Percentiles rank a stretch among this genome's conserved stretches.
phyloP scores from a whole-genome alignment of 1,284 basidiomycete genomes.

The Lentinula novae-zelandiae region DNA sequence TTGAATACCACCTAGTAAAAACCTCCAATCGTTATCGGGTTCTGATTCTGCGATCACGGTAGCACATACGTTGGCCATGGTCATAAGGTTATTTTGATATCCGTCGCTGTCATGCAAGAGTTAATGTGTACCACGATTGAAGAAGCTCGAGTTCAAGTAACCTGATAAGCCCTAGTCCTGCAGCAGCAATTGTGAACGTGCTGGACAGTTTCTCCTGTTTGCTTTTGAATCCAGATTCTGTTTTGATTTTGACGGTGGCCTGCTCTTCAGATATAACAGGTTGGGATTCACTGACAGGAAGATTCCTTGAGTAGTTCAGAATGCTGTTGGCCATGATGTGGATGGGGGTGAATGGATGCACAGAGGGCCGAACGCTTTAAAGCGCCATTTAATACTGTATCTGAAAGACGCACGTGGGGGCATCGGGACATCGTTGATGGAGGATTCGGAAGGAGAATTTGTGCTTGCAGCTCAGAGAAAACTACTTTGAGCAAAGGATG shows the following conservation, averaged over 20 bases:
- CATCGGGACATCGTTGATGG: neutral
- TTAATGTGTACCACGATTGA: conserved; percentile 1
- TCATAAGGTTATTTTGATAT: conserved; percentile 67
- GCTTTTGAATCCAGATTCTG: conserved; percentile 27
- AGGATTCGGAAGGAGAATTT: neutral
- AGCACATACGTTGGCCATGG: conserved; percentile 51
- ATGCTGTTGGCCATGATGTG: neutral
- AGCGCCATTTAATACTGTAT: neutral
- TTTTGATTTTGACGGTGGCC: conserved; percentile 25
- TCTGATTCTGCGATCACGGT: neutral
- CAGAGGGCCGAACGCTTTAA: neutral
- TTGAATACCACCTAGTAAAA: conserved; percentile 54
- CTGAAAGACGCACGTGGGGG: neutral
- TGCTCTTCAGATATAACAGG: neutral
- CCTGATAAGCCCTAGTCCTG: conserved; percentile 69
- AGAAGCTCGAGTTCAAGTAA: conserved; percentile 44
- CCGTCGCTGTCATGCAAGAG: neutral
- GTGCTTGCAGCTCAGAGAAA: neutral
- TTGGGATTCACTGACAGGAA: neutral
- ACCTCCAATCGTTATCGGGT: neutral
- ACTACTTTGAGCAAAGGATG: neutral
- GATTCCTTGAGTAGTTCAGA: conserved; percentile 8
- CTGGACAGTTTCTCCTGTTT: conserved; percentile 46
- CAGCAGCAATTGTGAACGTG: conserved; percentile 60
- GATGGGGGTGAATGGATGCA: neutral